phyloP scores from a whole-genome alignment of 2,329 filamentous ascomycete species.

The Cladosporium austrohemisphaericum region DNA sequence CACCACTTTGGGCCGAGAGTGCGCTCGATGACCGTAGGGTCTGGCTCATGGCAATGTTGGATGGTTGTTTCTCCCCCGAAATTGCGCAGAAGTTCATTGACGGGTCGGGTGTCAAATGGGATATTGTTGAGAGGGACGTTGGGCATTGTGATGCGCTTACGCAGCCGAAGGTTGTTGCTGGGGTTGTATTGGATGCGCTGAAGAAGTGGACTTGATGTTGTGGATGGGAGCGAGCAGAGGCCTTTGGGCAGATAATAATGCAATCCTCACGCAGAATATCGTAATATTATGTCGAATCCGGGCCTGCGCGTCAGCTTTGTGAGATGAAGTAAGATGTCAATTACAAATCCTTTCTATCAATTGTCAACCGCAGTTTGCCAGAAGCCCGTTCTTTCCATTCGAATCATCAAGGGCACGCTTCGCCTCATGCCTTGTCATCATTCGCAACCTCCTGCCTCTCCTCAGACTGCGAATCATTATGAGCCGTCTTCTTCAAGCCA shows the following conservation, averaged over 20 bases:
- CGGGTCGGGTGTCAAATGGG: slow-evolving; percentile 16
- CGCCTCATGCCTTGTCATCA: too few relatives aligned
- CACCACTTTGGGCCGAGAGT: slow-evolving; percentile 17
- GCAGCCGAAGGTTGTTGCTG: slow-evolving; percentile 15
- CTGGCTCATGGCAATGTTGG: slow-evolving; percentile 16
- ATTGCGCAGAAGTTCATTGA: slow-evolving; percentile 15
- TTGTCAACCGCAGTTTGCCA: too few relatives aligned
- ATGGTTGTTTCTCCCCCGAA: slow-evolving; percentile 15
- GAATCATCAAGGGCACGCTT: too few relatives aligned
- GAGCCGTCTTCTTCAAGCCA: slow-evolving; percentile 15
- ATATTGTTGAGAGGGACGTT: slow-evolving; percentile 16
- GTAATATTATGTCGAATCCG: too few relatives aligned
- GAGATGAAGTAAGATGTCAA: too few relatives aligned
- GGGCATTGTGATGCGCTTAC: slow-evolving; percentile 18
- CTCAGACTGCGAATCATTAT: background rate
- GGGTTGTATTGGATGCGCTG: slow-evolving; percentile 9
- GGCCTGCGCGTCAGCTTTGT: too few relatives aligned
- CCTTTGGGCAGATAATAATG: too few relatives aligned
- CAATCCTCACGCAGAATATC: too few relatives aligned
- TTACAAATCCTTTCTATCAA: too few relatives aligned
- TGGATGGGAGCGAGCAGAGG: too few relatives aligned
- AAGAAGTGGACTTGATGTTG: slow-evolving; percentile 12
- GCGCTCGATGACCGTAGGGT: slow-evolving; percentile 17
- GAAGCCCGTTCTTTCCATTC: too few relatives aligned
- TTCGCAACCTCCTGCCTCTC: slow-evolving; percentile 19